Base-by-base conservation (phyloP, 768 basidiomycete genomes). In the Lactarius quietus region DNA sequence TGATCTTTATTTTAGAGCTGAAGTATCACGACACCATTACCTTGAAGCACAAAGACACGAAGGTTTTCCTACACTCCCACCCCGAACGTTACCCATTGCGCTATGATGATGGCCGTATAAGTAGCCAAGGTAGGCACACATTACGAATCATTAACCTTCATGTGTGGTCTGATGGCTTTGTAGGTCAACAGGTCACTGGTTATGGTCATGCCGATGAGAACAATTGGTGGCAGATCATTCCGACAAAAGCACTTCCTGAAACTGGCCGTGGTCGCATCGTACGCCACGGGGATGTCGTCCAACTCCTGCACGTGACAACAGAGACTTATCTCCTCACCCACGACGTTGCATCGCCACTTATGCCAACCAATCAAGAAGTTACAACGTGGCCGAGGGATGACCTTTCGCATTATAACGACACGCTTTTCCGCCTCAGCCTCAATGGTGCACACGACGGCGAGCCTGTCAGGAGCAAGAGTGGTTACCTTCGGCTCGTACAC, bases 311-410 rank as follows among this genome's bases (percentile, higher is more conserved):
- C 72, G 83, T 93, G 73, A 85, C 84, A 74, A 96, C 95, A 12
- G 80, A 95, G 67, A 85, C 87, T 1, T 76, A 87, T 63, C 86
- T 99, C 54, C 78, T 99, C 52, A 97, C 95, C 3, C 97, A 99
- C 71, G 97, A 99, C 74, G 97, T 99, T 64, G 97, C 97, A 0
- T 97, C 93, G 1, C 92, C 97, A 6, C 84, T 95, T 57, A 95
- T 93, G 89, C 89, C 97, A 18, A 99, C 97, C 56, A 98, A 98
- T 75, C 95, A 98, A 74, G 97, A 99, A 75, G 95, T 98, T 76
- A 99, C 97, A 7, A 98, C 97, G 0, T 90, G 88, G 86, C 74
- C 88, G 6, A 89, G 85, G 72, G 88, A 92, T 66, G 92, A 96
- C 69, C 78, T 86, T 62, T 80, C 83, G 9, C 83, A 90, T 57